Percentiles rank a stretch among this genome's conserved stretches.
Conservation (phyloP, 75 land plant genomes). For the Cryptomeria japonica region DNA sequence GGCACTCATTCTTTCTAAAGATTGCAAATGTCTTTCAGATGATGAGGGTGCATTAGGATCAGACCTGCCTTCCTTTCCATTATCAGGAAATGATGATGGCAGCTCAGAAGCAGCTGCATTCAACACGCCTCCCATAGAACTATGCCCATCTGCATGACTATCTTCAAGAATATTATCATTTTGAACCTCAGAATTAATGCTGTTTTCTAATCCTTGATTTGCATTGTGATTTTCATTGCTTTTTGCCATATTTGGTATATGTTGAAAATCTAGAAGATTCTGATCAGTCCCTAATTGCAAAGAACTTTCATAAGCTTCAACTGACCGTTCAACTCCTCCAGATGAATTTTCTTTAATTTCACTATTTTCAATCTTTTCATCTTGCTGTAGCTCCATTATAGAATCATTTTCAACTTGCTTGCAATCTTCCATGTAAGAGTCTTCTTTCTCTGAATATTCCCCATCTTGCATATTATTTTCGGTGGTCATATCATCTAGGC, state of each 20-base stretch:
- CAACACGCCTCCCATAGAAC: slow-evolving; percentile 24
- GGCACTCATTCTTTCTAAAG: slow-evolving; percentile 39
- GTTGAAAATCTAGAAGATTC: slow-evolving; percentile 9
- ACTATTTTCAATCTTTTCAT: slow-evolving; percentile 5
- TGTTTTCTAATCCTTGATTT: neutral
- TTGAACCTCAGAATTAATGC: slow-evolving; percentile 7
- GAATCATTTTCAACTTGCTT: slow-evolving; percentile 25
- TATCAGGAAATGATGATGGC: slow-evolving; percentile 30
- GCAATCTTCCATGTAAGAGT: slow-evolving; percentile 21
- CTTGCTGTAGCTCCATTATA: slow-evolving; percentile 13
- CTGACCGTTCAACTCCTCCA: slow-evolving; percentile 20
- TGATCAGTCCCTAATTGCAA: slow-evolving; percentile 12
- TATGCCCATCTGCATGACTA: slow-evolving; percentile 13
- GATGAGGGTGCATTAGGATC: slow-evolving; percentile 19
- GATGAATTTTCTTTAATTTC: slow-evolving; percentile 2
- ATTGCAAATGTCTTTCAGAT: slow-evolving; percentile 17
- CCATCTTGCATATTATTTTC: slow-evolving; percentile 21
- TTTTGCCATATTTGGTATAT: slow-evolving; percentile 4
- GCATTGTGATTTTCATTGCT: slow-evolving; percentile 6
- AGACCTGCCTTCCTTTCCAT: slow-evolving; percentile 24
- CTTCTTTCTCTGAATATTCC: slow-evolving; percentile 19
- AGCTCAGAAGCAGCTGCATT: slow-evolving; percentile 20
- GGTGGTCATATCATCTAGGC: slow-evolving; percentile 13
- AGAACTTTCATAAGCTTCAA: slow-evolving; percentile 10
- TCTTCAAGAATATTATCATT: slow-evolving; percentile 11